Percentiles rank a stretch among this genome's conserved stretches.
phyloP scores from a whole-genome alignment of 2,329 filamentous ascomycete species.

The Phialophora tarda region DNA sequence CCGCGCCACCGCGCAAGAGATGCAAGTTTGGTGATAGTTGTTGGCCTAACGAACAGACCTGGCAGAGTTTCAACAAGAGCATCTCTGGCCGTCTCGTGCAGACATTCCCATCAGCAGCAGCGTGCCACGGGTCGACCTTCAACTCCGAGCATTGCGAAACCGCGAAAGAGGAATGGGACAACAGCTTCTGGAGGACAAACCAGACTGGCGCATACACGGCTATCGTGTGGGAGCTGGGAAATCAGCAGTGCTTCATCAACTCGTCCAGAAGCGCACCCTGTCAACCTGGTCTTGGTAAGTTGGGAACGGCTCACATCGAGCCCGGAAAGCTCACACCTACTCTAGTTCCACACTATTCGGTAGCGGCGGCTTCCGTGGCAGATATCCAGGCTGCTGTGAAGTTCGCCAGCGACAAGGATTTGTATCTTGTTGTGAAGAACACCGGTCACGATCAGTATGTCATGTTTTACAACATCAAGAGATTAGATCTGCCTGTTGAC shows the following conservation, averaged over 20 bases:
- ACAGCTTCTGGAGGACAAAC: conserved; percentile 41
- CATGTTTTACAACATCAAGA: not conserved
- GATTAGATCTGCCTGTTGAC: conserved; percentile 8
- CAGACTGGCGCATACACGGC: conserved; percentile 41
- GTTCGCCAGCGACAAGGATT: conserved; percentile 40
- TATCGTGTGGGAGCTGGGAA: conserved; percentile 43
- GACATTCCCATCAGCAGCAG: conserved; percentile 44
- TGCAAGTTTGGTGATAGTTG: conserved; percentile 41
- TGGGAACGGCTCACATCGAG: not conserved
- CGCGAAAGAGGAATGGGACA: conserved; percentile 38
- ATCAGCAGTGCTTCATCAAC: conserved; percentile 42
- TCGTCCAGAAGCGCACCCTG: conserved; percentile 36
- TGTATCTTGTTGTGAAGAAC: conserved; percentile 43
- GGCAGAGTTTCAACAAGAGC: conserved; percentile 45
- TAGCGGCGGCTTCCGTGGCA: conserved; percentile 29
- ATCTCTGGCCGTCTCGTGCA: conserved; percentile 46
- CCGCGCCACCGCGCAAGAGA: not conserved
- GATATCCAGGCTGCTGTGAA: conserved; percentile 37
- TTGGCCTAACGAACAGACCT: conserved; percentile 44
- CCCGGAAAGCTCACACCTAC: conserved; percentile 2
- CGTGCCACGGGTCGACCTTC: conserved; percentile 44
- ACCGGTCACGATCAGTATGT: conserved; percentile 43
- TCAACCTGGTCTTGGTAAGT: conserved; percentile 38
- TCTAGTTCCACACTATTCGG: conserved; percentile 40
- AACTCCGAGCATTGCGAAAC: conserved; percentile 38